Conservation (phyloP, 352 stramenopile genomes). For the Phytophthora foliorum region DNA sequence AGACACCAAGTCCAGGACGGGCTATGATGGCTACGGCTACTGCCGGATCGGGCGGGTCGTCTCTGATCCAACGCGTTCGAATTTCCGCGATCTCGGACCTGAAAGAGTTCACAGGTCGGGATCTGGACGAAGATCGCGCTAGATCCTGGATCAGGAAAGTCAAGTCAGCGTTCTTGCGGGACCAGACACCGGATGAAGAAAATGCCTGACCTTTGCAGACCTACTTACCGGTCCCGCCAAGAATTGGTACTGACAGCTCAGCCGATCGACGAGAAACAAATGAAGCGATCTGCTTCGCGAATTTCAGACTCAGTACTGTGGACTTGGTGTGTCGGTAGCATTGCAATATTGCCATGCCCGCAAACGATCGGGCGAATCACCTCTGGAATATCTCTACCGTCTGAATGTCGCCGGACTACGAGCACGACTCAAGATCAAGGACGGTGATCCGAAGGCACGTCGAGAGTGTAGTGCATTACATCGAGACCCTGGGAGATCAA, state of each 20-base stretch:
- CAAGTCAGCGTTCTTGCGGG: too few relatives aligned
- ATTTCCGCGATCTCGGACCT: conserved; percentile 3
- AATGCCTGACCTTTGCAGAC: too few relatives aligned
- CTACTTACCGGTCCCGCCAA: too few relatives aligned
- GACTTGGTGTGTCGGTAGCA: background rate
- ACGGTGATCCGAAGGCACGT: background rate
- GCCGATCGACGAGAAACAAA: background rate
- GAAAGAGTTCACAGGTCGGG: too few relatives aligned
- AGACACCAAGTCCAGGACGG: background rate
- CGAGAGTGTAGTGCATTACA: background rate
- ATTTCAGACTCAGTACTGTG: background rate
- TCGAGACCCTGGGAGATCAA: background rate
- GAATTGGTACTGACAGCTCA: too few relatives aligned
- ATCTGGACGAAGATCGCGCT: too few relatives aligned
- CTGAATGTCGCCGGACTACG: too few relatives aligned
- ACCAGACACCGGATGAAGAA: too few relatives aligned
- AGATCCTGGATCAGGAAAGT: too few relatives aligned
- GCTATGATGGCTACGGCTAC: background rate
- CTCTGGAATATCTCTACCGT: background rate
- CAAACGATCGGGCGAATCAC: background rate
- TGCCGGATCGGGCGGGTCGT: background rate
- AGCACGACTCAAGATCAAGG: too few relatives aligned
- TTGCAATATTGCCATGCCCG: background rate
- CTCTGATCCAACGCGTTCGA: background rate
- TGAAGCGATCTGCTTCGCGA: background rate